Base-by-base conservation (phyloP, 257 asterid species). In the Linaria vulgaris region DNA sequence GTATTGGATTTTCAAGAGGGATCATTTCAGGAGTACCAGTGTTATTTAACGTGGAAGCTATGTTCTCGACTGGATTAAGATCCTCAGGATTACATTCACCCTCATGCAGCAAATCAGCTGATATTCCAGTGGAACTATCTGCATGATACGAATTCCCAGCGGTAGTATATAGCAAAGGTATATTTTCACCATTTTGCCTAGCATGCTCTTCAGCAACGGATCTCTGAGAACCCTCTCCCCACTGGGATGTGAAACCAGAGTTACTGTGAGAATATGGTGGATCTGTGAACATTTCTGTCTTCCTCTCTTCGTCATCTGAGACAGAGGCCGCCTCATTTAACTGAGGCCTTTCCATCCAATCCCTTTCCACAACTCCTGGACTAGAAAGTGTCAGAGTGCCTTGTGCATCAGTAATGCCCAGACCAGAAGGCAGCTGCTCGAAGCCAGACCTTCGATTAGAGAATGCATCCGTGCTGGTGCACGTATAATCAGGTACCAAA, bases 391-490 rank as follows among this genome's bases (percentile, higher is more conserved):
- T 30, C 44, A 21, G 46, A 23, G 63, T 61, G 59, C 67, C 57
- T 68, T 69, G 46, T 27, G 80, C 75, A 69, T 65, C 81, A 68
- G 69, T 48, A 58, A 72, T 68, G 68, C 59, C 30, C 56, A 71
- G 64, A 70, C 64, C 63, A 54, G 71, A 69, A 69, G 59, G 57
- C 31, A 66, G 80, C 72, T 58, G 86, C 73, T 72, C 80, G 66
- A 76, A 62, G 57, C 78, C 66, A 37, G 72, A 61, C 67, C 74
- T 62, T 54, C 48, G 50, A 41, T 69, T 44, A 55, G 63, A 67
- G 49, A 59, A 43, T 68, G 66, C 72, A 75, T 57, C 72, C 45
- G 27, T 22, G 48, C 52, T 64, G 30, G 59, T 10, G 69, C 67
- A 38, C 46, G 60, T 38, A 50, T 53, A 51, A 54, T 69, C 79